These are phyloP conservation scores for Glonium stellatum DNA, from an alignment of 495 filamentous ascomycete species.

Conservation along the genomic window DNA sequence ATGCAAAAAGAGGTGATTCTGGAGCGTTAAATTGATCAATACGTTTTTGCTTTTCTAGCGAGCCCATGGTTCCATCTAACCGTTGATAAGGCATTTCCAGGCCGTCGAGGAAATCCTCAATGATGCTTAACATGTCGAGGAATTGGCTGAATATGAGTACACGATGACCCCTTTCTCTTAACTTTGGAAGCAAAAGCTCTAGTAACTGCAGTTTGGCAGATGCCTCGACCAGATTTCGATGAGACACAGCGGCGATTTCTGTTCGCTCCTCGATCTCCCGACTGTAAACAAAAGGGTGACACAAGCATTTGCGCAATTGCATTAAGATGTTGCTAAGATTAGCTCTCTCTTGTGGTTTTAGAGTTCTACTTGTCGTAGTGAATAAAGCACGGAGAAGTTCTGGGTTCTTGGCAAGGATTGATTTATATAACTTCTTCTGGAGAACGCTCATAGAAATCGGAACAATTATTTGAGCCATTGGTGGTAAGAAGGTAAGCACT, in stretches of 20 bases:
- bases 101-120: conserved; percentile 82
- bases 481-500: conserved; percentile 82
- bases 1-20: conserved; percentile 73
- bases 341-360: conserved; percentile 62
- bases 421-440: conserved; percentile 91
- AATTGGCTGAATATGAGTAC: conserved; percentile 97
- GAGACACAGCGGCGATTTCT: conserved; percentile 45
- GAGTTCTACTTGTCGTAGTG: conserved; percentile 38
- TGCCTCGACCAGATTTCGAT: conserved; percentile 80
- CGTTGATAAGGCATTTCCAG: conserved; percentile 65
- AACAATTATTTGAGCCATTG: conserved; percentile 89
- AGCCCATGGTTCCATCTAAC: conserved; percentile 74
- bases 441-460: conserved; percentile 87
- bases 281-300: conserved; percentile 94
- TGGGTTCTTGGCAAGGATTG: conserved; percentile 82
- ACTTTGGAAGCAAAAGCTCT: conserved; percentile 82
- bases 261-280: conserved; percentile 75
- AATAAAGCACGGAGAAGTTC: conserved; percentile 85
- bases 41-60: conserved; percentile 80
- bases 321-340: conserved; percentile 89
- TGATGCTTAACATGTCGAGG: conserved; percentile 74
- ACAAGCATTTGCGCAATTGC: conserved; percentile 90
- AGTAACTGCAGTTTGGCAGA: conserved; percentile 84
- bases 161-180: conserved; percentile 80
- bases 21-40: conserved; percentile 93